Evolutionary conservation across 2,329 filamentous ascomycete genomes (phyloP).

Genomic region (Colletotrichum graminicola): DNA sequence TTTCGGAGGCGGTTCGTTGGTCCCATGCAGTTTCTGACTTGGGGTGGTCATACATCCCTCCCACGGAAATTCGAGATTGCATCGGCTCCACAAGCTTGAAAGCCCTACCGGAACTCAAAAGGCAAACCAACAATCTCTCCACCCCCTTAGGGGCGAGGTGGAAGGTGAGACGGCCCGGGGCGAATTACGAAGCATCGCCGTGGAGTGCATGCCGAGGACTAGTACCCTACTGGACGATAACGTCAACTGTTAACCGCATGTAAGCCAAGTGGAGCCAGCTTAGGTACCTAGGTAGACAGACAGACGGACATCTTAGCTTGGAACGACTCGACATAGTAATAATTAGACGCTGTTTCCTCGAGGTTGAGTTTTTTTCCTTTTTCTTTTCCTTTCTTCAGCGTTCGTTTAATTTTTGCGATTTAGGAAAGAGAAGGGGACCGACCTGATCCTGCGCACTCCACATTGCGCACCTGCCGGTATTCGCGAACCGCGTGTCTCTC

Average conservation of each 20-base stretch:
- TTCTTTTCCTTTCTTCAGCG: too few relatives aligned
- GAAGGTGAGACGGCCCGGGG: neutral
- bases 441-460: too few relatives aligned
- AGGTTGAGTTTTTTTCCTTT: neutral
- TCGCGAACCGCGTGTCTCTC: neutral
- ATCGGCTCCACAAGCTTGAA: neutral
- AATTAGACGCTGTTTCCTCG: constrained; percentile 1
- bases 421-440: neutral
- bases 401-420: neutral
- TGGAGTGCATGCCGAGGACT: constrained; percentile 9
- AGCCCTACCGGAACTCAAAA: neutral
- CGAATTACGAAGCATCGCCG: constrained; percentile 32
- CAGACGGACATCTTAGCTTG: neutral
- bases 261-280: constrained; percentile 19
- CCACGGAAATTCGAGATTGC: constrained; percentile 19
- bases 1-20: neutral
- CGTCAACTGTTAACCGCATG: constrained; percentile 12
- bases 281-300: neutral
- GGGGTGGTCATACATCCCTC: constrained; percentile 26
- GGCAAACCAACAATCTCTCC: neutral
- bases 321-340: constrained; percentile 15
- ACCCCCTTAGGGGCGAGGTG: too few relatives aligned
- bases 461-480: neutral
- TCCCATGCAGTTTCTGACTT: constrained; percentile 1
- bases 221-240: constrained; percentile 3